Conservation (phyloP, 306 rosid genomes). For the Purshia tridentata region DNA sequence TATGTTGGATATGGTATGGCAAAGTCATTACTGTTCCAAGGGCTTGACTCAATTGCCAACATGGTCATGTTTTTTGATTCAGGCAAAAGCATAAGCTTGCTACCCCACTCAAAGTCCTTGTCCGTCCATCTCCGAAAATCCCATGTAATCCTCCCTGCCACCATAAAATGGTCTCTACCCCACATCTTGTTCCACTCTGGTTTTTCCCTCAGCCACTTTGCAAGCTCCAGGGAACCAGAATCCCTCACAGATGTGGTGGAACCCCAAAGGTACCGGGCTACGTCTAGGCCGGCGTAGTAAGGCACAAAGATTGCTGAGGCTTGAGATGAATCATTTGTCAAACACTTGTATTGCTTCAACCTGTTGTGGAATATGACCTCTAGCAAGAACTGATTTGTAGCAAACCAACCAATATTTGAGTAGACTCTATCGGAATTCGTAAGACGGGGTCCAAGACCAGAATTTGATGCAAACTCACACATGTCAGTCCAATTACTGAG, state of each 20-base stretch:
- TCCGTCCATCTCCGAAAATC: conserved; percentile 43
- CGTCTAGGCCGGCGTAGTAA: conserved; percentile 49
- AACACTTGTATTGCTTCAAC: conserved; percentile 44
- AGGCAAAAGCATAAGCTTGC: conserved; percentile 41
- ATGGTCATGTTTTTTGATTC: conserved; percentile 42
- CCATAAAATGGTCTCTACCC: conserved; percentile 53
- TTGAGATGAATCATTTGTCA: conserved; percentile 39
- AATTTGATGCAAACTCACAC: conserved; percentile 33
- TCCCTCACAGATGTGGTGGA: conserved; percentile 29
- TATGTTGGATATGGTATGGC: conserved; percentile 57
- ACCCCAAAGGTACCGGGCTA: conserved; percentile 44
- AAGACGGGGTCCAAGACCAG: conserved; percentile 42
- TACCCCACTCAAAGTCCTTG: conserved; percentile 44
- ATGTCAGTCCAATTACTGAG: conserved; percentile 44
- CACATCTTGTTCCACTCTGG: conserved; percentile 46
- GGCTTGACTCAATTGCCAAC: conserved; percentile 43
- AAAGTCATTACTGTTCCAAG: conserved; percentile 43
- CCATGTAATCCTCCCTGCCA: conserved; percentile 57
- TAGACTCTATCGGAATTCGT: conserved; percentile 13
- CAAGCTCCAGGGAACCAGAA: conserved; percentile 29
- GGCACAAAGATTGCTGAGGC: conserved; percentile 48
- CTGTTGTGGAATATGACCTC: conserved; percentile 49
- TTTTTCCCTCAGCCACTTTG: conserved; percentile 33
- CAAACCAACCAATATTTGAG: conserved; percentile 39
- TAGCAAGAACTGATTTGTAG: conserved; percentile 43